These are phyloP conservation scores for Aspergillus ochraceoroseus DNA, from an alignment of 2,329 filamentous ascomycete species.

Conservation along the genomic window DNA sequence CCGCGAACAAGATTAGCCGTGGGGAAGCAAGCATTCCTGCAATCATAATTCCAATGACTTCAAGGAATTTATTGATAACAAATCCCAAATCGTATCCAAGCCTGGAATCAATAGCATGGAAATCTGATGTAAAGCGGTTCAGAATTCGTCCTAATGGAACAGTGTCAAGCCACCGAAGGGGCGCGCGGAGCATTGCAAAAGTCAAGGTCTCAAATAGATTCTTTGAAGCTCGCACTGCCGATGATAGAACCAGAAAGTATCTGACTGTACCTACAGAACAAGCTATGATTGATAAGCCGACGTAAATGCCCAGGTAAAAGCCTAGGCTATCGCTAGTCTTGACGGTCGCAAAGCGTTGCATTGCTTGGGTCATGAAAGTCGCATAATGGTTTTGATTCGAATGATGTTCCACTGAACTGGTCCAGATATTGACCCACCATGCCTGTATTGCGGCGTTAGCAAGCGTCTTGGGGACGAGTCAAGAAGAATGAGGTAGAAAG, in stretches of 20 bases:
- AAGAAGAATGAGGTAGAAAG: too few species aligned
- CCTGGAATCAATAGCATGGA: constrained; percentile 93
- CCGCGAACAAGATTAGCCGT: constrained; percentile 74
- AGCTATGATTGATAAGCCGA: too few species aligned
- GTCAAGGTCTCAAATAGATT: constrained; percentile 76
- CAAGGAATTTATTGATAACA: constrained; percentile 57
- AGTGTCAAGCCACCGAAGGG: constrained; percentile 91
- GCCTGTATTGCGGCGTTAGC: too few species aligned
- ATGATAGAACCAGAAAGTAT: constrained; percentile 75
- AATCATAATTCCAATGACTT: constrained; percentile 75
- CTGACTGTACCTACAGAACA: constrained; percentile 70
- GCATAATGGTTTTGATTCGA: too few species aligned
- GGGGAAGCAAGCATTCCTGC: constrained; percentile 82
- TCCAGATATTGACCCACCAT: too few species aligned
- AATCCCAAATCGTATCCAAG: constrained; percentile 84
- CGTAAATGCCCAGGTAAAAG: too few species aligned
- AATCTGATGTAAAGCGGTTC: constrained; percentile 91
- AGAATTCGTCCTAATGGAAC: constrained; percentile 91
- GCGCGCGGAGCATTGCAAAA: constrained; percentile 64
- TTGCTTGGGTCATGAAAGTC: too few species aligned
- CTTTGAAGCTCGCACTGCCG: too few species aligned
- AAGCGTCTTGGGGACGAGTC: too few species aligned
- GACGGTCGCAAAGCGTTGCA: too few species aligned
- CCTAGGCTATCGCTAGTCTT: too few species aligned
- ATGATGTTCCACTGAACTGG: too few species aligned